Percentiles rank a stretch among this genome's conserved stretches.
Conservation (phyloP, 2,329 filamentous ascomycete genomes). For the Fusarium albosuccineum region DNA sequence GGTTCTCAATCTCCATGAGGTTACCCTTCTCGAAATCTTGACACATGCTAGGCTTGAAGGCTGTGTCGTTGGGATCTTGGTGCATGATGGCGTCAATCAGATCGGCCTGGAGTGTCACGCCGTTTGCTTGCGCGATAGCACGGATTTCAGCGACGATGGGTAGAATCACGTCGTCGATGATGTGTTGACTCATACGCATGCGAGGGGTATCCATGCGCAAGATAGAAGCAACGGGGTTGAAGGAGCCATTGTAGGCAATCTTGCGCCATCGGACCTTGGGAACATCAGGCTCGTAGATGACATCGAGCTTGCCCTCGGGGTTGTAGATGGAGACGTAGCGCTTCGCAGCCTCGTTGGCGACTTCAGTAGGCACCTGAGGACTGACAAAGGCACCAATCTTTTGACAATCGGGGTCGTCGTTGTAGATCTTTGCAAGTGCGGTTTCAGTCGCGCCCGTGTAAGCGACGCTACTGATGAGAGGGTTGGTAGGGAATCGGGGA, state of each 20-base stretch:
- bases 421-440: slow-evolving; percentile 60
- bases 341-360: slow-evolving; percentile 50
- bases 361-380: slow-evolving; percentile 46
- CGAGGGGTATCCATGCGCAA: slow-evolving; percentile 64
- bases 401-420: slow-evolving; percentile 65
- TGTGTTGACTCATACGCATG: slow-evolving; percentile 57
- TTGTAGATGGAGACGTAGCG: slow-evolving; percentile 63
- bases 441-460: slow-evolving; percentile 65
- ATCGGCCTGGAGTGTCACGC: slow-evolving; percentile 56
- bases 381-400: slow-evolving; percentile 64
- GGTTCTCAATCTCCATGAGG: slow-evolving; percentile 62
- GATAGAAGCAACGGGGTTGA: slow-evolving; percentile 67
- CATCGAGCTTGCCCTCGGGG: slow-evolving; percentile 58
- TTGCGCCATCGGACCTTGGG: slow-evolving; percentile 62
- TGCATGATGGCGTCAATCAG: slow-evolving; percentile 61
- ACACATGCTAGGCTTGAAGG: slow-evolving; percentile 66
- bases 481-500: slow-evolving; percentile 62
- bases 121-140: slow-evolving; percentile 58
- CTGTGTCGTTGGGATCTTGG: slow-evolving; percentile 62
- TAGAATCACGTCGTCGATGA: slow-evolving; percentile 61
- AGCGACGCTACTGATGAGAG: slow-evolving; percentile 65
- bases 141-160: slow-evolving; percentile 68
- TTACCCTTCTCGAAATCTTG: slow-evolving; percentile 62
- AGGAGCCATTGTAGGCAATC: slow-evolving; percentile 63
- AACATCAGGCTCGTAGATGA: slow-evolving; percentile 58